Evolutionary conservation across 2,329 filamentous ascomycete genomes (phyloP).

Genomic region (Tolypocladium capitatum): DNA sequence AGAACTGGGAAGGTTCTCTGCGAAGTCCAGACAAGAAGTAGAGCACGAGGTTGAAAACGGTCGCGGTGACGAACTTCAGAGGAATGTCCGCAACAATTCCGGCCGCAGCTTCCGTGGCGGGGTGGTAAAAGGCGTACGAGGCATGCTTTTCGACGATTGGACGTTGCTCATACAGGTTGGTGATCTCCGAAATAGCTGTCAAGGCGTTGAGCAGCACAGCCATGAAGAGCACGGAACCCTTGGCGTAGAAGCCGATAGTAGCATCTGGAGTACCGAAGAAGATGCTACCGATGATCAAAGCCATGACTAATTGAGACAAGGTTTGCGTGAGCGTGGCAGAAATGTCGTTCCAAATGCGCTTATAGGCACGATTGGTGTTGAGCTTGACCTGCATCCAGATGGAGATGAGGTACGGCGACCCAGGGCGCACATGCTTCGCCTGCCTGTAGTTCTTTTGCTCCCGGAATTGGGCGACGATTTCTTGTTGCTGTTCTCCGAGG

Average conservation of each 20-base stretch:
- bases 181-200: slow-evolving; percentile 42
- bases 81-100: slow-evolving; percentile 42
- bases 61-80: slow-evolving; percentile 37
- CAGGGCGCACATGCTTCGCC: slow-evolving; percentile 36
- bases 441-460: slow-evolving; percentile 36
- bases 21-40: slow-evolving; percentile 43
- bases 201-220: slow-evolving; percentile 47
- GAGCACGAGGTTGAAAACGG: slow-evolving; percentile 40
- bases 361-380: slow-evolving; percentile 36
- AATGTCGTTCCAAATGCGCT: slow-evolving; percentile 38
- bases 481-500: slow-evolving; percentile 25
- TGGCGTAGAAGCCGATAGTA: slow-evolving; percentile 38
- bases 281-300: slow-evolving; percentile 48
- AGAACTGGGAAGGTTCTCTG: slow-evolving; percentile 54
- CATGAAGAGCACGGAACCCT: slow-evolving; percentile 46
- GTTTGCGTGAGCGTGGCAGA: slow-evolving; percentile 31
- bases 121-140: slow-evolving; percentile 38
- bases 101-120: slow-evolving; percentile 38
- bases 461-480: slow-evolving; percentile 26
- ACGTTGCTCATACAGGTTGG: slow-evolving; percentile 27
- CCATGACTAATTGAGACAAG: slow-evolving; percentile 37
- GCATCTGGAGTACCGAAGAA: slow-evolving; percentile 39
- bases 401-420: slow-evolving; percentile 45
- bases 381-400: slow-evolving; percentile 39
- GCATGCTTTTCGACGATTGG: slow-evolving; percentile 36